These are phyloP conservation scores for Fusarium equiseti DNA, from an alignment of 2,329 filamentous ascomycete genomes.

Conservation along the genomic window DNA sequence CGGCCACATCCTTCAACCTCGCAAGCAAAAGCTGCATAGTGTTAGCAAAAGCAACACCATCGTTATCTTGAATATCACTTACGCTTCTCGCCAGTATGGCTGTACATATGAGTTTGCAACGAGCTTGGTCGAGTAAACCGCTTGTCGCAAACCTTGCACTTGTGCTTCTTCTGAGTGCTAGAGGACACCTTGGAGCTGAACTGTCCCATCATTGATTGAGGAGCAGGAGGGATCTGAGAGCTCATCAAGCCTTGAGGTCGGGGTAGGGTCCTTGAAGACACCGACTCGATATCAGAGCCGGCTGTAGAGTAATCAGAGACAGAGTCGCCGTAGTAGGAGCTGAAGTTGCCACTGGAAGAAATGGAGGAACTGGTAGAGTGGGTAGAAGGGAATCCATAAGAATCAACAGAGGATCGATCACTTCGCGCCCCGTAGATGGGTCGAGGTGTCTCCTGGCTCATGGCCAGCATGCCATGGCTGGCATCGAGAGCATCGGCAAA, in stretches of 20 bases:
- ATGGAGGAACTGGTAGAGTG: conserved; percentile 92
- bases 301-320: conserved; percentile 94
- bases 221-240: conserved; percentile 79
- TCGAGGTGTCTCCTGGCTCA: conserved; percentile 93
- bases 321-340: conserved; percentile 86
- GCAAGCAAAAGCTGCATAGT: conserved; percentile 82
- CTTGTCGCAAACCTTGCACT: conserved; percentile 99
- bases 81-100: conserved; percentile 98
- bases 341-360: conserved; percentile 84
- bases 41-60: conserved; percentile 19
- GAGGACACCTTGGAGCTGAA: conserved; percentile 97
- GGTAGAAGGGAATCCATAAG: conserved; percentile 89
- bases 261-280: conserved; percentile 84
- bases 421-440: conserved; percentile 84
- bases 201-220: conserved; percentile 98
- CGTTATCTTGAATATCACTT: conserved; percentile 39
- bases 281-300: conserved; percentile 85
- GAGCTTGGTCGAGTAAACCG: conserved; percentile 95
- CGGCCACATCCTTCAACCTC: conserved; percentile 95
- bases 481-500: conserved; percentile 93
- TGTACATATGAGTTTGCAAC: conserved; percentile 97
- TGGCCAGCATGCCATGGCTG: conserved; percentile 92
- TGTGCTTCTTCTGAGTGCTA: conserved; percentile 98
- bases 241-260: conserved; percentile 75
- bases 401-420: conserved; percentile 80